Evolutionary conservation across 169 alveolate genomes (phyloP).

Genomic region (Plasmodium falciparum): DNA sequence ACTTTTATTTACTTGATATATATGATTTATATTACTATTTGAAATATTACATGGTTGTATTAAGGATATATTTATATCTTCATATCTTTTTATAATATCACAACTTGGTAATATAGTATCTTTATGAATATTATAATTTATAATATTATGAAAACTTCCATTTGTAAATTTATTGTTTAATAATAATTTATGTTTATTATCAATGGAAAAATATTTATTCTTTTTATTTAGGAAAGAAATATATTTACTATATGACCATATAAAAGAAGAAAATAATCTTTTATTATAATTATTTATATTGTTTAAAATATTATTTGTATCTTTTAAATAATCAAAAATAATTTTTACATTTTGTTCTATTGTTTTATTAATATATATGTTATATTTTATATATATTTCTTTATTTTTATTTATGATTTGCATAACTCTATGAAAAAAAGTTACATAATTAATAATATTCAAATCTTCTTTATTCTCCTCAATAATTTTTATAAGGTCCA

Average conservation of each 20-base stretch:
- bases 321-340: conserved; percentile 33
- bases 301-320: conserved; percentile 18
- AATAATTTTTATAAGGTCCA: conserved; percentile 61
- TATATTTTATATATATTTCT: conserved; percentile 21
- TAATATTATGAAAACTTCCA: background rate
- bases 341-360: conserved; percentile 55
- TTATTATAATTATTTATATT: conserved; percentile 47
- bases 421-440: conserved; percentile 60
- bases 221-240: conserved; percentile 5
- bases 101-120: background rate
- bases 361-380: conserved; percentile 30
- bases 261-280: conserved; percentile 69
- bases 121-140: background rate
- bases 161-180: background rate
- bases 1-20: background rate
- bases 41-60: too few species aligned
- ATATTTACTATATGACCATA: conserved; percentile 75
- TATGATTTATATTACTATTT: too few species aligned
- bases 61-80: too few species aligned
- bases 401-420: conserved; percentile 42
- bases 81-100: background rate
- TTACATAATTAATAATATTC: conserved; percentile 67
- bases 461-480: conserved; percentile 24
- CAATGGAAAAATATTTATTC: background rate
- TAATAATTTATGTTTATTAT: background rate